Conservation (phyloP, 148 eudicot species). For the Rhododendron ovatum region DNA sequence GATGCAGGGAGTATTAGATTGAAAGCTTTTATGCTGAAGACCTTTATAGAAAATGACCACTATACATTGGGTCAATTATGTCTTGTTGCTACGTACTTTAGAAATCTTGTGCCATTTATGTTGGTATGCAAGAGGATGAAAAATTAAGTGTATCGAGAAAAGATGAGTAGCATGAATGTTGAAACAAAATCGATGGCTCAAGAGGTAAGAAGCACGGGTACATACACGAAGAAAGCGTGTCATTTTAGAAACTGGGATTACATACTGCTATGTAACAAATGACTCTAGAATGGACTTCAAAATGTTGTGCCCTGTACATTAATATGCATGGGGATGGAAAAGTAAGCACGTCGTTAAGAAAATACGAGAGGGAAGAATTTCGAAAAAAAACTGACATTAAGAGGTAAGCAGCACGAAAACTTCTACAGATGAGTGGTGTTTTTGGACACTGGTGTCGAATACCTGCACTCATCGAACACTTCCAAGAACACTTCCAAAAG, state of each 20-base stretch:
- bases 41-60: background rate
- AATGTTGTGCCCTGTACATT: background rate
- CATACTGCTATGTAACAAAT: background rate
- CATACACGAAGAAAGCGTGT: background rate
- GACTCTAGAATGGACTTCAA: background rate
- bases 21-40: background rate
- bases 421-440: background rate
- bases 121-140: background rate
- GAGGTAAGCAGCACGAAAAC: background rate
- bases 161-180: background rate
- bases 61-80: background rate
- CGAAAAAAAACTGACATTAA: background rate
- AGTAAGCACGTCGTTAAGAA: background rate
- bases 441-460: background rate
- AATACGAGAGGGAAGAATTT: background rate
- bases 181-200: background rate
- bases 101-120: background rate
- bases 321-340: background rate
- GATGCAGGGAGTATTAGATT: background rate
- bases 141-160: background rate
- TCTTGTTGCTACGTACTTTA: background rate
- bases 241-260: background rate
- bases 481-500: background rate
- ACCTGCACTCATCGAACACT: background rate
- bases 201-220: background rate